These are phyloP conservation scores for Saccharomyces paradoxus DNA, from an alignment of 805 yeast species.

Conservation along the genomic window DNA sequence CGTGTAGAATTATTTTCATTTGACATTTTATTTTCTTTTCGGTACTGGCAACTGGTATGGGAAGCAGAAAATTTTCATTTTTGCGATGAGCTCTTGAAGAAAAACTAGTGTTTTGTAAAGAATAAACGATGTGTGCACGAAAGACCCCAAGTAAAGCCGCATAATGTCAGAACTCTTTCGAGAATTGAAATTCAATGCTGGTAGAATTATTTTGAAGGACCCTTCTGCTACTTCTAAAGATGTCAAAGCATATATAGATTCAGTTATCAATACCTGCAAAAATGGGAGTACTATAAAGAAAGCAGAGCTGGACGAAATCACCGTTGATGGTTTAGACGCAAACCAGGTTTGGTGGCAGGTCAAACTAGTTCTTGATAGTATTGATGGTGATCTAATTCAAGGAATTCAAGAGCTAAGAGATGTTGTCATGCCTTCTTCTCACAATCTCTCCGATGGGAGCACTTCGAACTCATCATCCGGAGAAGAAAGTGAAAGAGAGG, in stretches of 20 bases:
- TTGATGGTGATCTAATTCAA: constrained; percentile 54
- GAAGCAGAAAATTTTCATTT: constrained; percentile 1
- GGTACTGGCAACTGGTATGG: background rate
- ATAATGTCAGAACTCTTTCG: constrained; percentile 16
- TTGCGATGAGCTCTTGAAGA: constrained; percentile 9
- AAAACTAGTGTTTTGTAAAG: background rate
- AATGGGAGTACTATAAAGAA: constrained; percentile 13
- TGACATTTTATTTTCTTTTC: background rate
- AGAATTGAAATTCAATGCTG: constrained; percentile 14
- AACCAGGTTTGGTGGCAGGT: constrained; percentile 92
- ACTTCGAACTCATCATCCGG: constrained; percentile 32
- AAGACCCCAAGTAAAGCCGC: background rate
- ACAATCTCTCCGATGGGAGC: constrained; percentile 36
- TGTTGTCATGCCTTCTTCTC: constrained; percentile 1
- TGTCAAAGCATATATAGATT: constrained; percentile 23
- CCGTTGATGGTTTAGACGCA: constrained; percentile 80
- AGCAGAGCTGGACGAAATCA: constrained; percentile 72
- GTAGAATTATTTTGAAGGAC: constrained; percentile 14
- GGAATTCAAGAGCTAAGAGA: constrained; percentile 45
- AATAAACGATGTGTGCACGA: background rate
- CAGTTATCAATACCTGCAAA: constrained; percentile 18
- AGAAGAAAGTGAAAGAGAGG: constrained; percentile 18
- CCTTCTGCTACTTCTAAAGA: constrained; percentile 17
- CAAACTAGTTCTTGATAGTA: constrained; percentile 73
- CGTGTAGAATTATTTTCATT: background rate